Percentiles rank a stretch among this genome's conserved stretches.
These are phyloP conservation scores for Cicer bijugum DNA, from an alignment of 306 rosid species.

Conservation along the genomic window DNA sequence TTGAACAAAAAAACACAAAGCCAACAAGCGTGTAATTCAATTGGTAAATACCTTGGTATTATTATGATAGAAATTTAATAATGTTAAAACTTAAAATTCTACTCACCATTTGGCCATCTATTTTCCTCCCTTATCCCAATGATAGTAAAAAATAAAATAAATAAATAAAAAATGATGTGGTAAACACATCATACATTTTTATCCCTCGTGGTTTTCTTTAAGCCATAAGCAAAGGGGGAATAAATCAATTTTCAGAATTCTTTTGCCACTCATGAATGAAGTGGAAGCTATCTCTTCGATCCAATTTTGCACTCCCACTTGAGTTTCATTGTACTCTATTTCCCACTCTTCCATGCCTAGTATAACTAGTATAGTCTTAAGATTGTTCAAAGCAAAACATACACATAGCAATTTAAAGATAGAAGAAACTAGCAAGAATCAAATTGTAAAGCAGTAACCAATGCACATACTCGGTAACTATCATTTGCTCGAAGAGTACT, in stretches of 20 bases:
- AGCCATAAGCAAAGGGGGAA: neutral
- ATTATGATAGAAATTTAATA: neutral
- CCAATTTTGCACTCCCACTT: neutral
- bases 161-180: neutral
- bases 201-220: neutral
- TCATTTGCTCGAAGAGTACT: conserved; percentile 77
- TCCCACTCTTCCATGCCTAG: conserved; percentile 17
- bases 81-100: neutral
- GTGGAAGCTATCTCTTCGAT: neutral
- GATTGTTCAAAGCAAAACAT: neutral
- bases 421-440: neutral
- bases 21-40: neutral
- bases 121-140: neutral
- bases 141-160: neutral
- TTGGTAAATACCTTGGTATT: neutral
- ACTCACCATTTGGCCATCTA: neutral
- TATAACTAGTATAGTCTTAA: neutral
- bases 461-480: conserved; percentile 66
- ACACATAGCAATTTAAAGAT: neutral
- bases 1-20: neutral
- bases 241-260: conserved; percentile 10
- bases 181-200: neutral
- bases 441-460: neutral
- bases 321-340: conserved; percentile 26
- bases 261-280: neutral